Percentiles rank a stretch among this genome's conserved stretches.
These are phyloP conservation scores for Atalantia buxifolia DNA, from an alignment of 345 rosid genomes.

Conservation along the genomic window DNA sequence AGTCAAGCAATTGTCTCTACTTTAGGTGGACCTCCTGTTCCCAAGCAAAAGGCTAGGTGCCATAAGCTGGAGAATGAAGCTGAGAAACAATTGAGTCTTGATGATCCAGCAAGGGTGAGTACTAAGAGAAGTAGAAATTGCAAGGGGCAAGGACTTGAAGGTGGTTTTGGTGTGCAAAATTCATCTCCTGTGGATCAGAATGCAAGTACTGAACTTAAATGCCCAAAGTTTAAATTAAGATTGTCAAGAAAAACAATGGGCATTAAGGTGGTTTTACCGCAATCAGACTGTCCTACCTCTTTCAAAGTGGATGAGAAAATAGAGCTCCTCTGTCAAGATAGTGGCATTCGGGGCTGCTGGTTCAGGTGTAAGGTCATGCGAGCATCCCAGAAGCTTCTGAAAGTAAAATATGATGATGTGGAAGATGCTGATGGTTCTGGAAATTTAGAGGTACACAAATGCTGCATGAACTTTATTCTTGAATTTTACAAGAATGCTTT, in stretches of 20 bases:
- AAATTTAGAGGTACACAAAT: slow-evolving; percentile 40
- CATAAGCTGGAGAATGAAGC: slow-evolving; percentile 10
- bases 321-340: slow-evolving; percentile 51
- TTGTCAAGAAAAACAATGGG: slow-evolving; percentile 20
- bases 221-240: slow-evolving; percentile 34
- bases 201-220: not conserved
- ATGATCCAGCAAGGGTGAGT: slow-evolving; percentile 9
- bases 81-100: slow-evolving; percentile 11
- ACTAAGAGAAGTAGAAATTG: slow-evolving; percentile 17
- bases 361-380: slow-evolving; percentile 41
- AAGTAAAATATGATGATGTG: slow-evolving; percentile 39
- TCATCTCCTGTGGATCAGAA: slow-evolving; percentile 5
- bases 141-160: slow-evolving; percentile 12
- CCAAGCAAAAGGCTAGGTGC: slow-evolving; percentile 22
- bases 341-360: slow-evolving; percentile 62
- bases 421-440: slow-evolving; percentile 35
- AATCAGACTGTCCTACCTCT: slow-evolving; percentile 5
- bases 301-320: slow-evolving; percentile 30
- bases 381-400: slow-evolving; percentile 24
- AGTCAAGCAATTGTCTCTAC: slow-evolving; percentile 37
- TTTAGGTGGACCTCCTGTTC: slow-evolving; percentile 10
- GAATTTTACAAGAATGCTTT: not conserved
- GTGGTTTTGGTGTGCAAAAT: slow-evolving; percentile 18
- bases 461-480: not conserved
- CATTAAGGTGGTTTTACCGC: not conserved